phyloP scores from a whole-genome alignment of 2,329 filamentous ascomycete species.

The Nigrospora osmanthi region DNA sequence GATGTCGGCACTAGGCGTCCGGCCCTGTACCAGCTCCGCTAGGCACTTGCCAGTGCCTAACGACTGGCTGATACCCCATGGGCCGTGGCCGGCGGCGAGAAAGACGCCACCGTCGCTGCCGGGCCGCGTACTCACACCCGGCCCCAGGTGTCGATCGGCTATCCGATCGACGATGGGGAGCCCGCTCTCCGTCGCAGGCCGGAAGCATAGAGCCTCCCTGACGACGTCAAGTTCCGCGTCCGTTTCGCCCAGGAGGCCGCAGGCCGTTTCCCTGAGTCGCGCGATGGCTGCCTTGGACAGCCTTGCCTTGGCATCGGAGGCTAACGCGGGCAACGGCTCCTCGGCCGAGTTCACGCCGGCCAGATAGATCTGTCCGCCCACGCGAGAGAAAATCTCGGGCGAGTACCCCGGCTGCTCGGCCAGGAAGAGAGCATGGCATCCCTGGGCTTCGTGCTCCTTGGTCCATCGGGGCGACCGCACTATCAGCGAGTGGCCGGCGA shows the following conservation, averaged over 20 bases:
- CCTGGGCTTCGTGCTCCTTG: slow-evolving; percentile 25
- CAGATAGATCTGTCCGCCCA: slow-evolving; percentile 63
- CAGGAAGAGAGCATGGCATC: slow-evolving; percentile 64
- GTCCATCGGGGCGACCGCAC: slow-evolving; percentile 51
- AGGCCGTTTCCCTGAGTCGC: slow-evolving; percentile 40
- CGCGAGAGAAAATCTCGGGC: slow-evolving; percentile 63
- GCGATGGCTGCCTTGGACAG: slow-evolving; percentile 39
- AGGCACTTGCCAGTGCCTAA: slow-evolving; percentile 65
- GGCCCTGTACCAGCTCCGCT: slow-evolving; percentile 60
- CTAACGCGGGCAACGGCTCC: slow-evolving; percentile 51
- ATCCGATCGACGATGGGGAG: slow-evolving; percentile 55
- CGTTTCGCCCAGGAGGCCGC: slow-evolving; percentile 37
- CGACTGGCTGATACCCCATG: slow-evolving; percentile 61
- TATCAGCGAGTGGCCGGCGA: slow-evolving; percentile 68
- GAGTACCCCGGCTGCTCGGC: slow-evolving; percentile 46
- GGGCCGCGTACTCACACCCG: slow-evolving; percentile 29
- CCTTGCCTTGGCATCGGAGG: slow-evolving; percentile 33
- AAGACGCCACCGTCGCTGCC: slow-evolving; percentile 55
- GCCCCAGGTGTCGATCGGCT: slow-evolving; percentile 46
- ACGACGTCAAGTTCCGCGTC: slow-evolving; percentile 49
- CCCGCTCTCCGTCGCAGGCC: slow-evolving; percentile 59
- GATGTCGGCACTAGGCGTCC: slow-evolving; percentile 51
- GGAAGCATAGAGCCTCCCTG: slow-evolving; percentile 62
- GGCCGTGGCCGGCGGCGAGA: slow-evolving; percentile 64
- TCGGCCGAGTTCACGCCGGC: slow-evolving; percentile 59